Evolutionary conservation across 2,329 filamentous ascomycete genomes (phyloP).

Genomic region (Thelonectria olida): DNA sequence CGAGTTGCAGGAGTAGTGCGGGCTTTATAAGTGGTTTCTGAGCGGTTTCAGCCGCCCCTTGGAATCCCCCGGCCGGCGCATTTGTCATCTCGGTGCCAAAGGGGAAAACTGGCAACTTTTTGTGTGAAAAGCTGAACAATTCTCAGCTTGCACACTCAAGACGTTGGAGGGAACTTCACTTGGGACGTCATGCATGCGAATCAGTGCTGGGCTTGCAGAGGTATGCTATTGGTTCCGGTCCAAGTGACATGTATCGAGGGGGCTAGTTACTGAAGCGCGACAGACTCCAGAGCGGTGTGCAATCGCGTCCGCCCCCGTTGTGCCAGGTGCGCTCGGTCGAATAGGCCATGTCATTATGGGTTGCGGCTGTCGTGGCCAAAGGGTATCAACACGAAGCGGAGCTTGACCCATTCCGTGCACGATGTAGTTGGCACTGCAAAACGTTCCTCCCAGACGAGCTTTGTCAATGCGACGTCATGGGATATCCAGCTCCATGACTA

Average conservation of each 20-base stretch:
- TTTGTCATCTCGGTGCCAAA: slow-evolving; percentile 4
- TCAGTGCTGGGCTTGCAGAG: slow-evolving; percentile 3
- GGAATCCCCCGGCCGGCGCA: not conserved
- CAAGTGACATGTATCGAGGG: slow-evolving; percentile 2
- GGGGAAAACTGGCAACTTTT: slow-evolving; percentile 3
- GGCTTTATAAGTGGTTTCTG: slow-evolving; percentile 5
- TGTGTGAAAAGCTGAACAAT: slow-evolving; percentile 2
- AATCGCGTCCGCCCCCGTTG: slow-evolving; percentile 1
- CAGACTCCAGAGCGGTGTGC: slow-evolving; percentile 1
- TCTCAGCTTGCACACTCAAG: slow-evolving; percentile 3
- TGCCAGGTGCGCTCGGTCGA: slow-evolving; percentile 1
- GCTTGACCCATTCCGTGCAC: slow-evolving; percentile 1
- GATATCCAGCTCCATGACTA: slow-evolving; percentile 3
- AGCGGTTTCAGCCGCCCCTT: not conserved
- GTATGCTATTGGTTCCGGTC: slow-evolving; percentile 1
- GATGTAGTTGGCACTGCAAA: slow-evolving; percentile 2
- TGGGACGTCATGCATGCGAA: slow-evolving; percentile 2
- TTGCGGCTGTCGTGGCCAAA: slow-evolving; percentile 3
- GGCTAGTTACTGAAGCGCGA: slow-evolving; percentile 1
- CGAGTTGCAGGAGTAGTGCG: not conserved
- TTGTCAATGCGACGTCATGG: slow-evolving; percentile 1
- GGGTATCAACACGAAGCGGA: slow-evolving; percentile 1
- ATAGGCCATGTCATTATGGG: slow-evolving; percentile 3
- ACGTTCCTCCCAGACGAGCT: slow-evolving; percentile 1
- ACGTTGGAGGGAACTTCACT: slow-evolving; percentile 2